Evolutionary conservation across 176 grass and related monocot genomes (phyloP).

Genomic region (Echinochloa phyllopogon): DNA sequence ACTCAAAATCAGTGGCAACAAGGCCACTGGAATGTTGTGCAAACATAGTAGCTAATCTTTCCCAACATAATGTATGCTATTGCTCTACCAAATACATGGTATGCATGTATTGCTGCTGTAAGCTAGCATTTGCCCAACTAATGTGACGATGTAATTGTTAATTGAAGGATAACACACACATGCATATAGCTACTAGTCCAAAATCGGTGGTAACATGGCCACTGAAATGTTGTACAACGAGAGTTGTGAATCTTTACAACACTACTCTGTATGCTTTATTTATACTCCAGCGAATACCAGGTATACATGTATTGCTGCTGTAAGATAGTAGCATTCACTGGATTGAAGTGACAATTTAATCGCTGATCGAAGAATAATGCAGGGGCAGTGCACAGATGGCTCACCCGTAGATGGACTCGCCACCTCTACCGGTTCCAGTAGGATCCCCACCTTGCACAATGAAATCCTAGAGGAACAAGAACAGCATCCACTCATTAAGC

Average conservation of each 20-base stretch:
- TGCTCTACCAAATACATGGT: not conserved
- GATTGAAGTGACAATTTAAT: not conserved
- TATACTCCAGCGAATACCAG: not conserved
- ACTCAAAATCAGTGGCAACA: not conserved
- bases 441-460: slow-evolving; percentile 98
- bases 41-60: not conserved
- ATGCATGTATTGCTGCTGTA: not conserved
- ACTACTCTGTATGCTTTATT: not conserved
- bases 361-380: slow-evolving; percentile 22
- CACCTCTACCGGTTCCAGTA: slow-evolving; percentile 91
- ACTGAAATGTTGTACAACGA: not conserved
- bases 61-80: not conserved
- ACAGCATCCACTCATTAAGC: not conserved
- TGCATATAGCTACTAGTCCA: not conserved
- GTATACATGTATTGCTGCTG: not conserved
- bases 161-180: not conserved
- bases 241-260: not conserved
- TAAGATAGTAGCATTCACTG: not conserved
- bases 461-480: slow-evolving; percentile 68
- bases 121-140: not conserved
- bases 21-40: not conserved
- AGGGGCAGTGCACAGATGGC: slow-evolving; percentile 1
- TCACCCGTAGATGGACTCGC: slow-evolving; percentile 97
- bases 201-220: not conserved
- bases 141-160: not conserved